Base-by-base conservation (phyloP, 371 early-diverging fungal genomes). In the Sporodiniella umbellata region DNA sequence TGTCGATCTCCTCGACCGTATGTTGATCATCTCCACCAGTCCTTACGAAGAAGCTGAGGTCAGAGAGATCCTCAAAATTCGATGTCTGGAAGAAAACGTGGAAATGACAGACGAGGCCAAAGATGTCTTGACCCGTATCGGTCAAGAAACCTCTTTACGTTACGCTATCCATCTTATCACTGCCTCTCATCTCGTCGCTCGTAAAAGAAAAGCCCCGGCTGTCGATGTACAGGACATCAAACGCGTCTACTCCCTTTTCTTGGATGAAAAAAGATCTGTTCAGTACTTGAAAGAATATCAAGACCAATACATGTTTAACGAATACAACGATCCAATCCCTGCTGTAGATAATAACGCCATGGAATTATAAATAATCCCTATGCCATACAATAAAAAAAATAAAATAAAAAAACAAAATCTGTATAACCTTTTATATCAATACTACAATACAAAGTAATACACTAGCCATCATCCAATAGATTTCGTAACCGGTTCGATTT, bases 141-240 rank as follows among this genome's bases (percentile, higher is more conserved):
- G 95, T 3, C 67, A 85, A 28, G 90, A 92, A 66, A 91, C 96
- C 0, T 92, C 93, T n/a, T 66, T 99, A 60, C 86, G 99, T 45
- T 99, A 99, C 62, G 84, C 98, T 0, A 96, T 99, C 53, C 98
- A 99, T 63, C 66, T 99, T 23, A 96, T 99, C 57, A 94, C 98
- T 19, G 90, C 95, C 10, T 86, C 95, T 11, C 79, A 91, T 51
- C 69, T 97, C 44, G 89, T 95, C 24, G 88, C 98, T 28, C 74
- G 84, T 58, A 96, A 92, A 78, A 78, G 96, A 62, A 94, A 95
- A 82, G 87, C 93, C 7, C 62, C 85, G 15, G 83, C 80, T 54
- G 97, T 99, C 1, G 94, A 93, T 56, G 87, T 94, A 8, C 83
- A 83, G 30, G 98, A 99, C 62, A 90, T 99, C 56, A 86, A 89